phyloP scores from a whole-genome alignment of 2,329 filamentous ascomycete species.

The Diaporthe vexans region DNA sequence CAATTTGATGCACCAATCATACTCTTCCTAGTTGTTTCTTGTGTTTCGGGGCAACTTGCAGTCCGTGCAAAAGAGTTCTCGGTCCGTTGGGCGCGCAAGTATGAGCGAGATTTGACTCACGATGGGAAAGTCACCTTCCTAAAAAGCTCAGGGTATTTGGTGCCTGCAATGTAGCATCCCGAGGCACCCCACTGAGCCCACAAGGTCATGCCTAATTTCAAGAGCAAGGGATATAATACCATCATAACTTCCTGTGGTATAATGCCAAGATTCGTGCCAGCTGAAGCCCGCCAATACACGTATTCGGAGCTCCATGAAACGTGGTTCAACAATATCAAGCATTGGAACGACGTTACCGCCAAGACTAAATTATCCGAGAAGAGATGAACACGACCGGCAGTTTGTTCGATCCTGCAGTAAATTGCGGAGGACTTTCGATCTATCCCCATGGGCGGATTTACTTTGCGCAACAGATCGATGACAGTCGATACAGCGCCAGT shows the following conservation, averaged over 20 bases:
- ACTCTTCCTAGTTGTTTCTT: no score
- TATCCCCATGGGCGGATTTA: background rate
- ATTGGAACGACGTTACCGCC: background rate
- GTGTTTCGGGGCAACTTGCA: no score
- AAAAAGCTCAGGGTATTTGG: background rate
- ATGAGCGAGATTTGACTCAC: background rate
- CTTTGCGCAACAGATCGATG: background rate
- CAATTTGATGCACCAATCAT: no score
- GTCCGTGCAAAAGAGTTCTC: no score
- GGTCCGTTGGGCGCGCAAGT: background rate
- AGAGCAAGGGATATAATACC: background rate
- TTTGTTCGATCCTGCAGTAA: background rate
- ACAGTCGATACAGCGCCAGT: background rate
- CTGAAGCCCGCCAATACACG: background rate
- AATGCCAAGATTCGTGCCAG: background rate
- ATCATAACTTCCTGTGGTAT: background rate
- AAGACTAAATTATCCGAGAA: conserved; percentile 8
- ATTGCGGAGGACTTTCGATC: no score
- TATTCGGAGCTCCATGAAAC: background rate
- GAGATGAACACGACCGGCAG: background rate
- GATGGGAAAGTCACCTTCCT: background rate
- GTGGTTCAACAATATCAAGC: background rate
- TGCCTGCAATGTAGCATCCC: background rate
- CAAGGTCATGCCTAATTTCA: background rate
- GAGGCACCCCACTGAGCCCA: background rate